Evolutionary conservation across 495 filamentous ascomycete genomes (phyloP), one percentile per base, ranked within the genome.

Genomic region (Aspergillus baeticus): DNA sequence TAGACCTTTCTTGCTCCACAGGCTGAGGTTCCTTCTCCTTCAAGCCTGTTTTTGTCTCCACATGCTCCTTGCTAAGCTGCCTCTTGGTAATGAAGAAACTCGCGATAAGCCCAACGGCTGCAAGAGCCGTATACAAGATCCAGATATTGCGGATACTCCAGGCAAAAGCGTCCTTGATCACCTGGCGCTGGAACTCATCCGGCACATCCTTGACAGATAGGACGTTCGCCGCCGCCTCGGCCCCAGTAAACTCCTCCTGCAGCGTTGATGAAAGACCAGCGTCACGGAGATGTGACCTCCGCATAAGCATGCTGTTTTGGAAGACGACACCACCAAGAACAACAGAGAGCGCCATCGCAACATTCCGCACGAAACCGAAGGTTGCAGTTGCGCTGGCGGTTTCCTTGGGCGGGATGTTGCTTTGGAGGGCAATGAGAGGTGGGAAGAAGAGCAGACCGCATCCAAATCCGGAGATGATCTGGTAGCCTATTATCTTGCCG

Each of bases 281-380:
- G 5, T 72, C 71, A 3, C 58, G 51, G 2, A 87, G 73, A 2
- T 41, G 58, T 0, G 68, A 36, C 5, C 64, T 63, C 38, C 65
- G 76, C 33, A 62, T 46, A 17, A 63, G 50, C 84, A 88, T 87
- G 39, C 81, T 73, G 51, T 85, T 84, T 58, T 82, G 79, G 66
- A 95, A 95, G 26, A 96, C 83, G 2, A 92, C 88, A 13, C 88
- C 83, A 14, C 91, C 91, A 21, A 94, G 80, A 18, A 92, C 89
- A 22, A 94, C 83, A 6, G 84, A 86, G 20, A 88, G 80, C 11
- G 87, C 77, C 0, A 85, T 89, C 1, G 83, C 84, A 6, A 96
- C 72, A 59, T 88, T 86, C 4, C 90, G 82, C 33, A 89, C 75
- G 66, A 93, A 92, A 1, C 82, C 79, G 51, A 91, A 87, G 0